Evolutionary conservation across 176 grass and related monocot species (phyloP), one percentile per base, ranked within the genome.

Genomic region (Rhynchospora tenuis): DNA sequence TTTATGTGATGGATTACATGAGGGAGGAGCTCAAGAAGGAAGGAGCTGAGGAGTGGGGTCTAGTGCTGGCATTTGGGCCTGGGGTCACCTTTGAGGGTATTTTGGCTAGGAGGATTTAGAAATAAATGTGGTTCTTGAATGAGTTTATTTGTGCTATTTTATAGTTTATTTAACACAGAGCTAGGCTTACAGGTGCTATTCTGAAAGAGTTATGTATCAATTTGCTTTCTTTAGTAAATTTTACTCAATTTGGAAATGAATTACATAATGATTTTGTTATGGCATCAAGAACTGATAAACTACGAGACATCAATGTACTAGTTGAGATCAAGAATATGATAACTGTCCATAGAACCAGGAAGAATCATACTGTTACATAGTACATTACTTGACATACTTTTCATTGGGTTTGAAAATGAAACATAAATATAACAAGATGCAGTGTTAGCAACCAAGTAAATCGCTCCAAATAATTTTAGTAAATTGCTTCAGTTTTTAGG

Each of bases 11-110:
- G 89, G 89, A 93, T 72, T 91, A 93, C 59, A 87, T 90, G 85
- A 89, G 91, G 82, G 94, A 97, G 72, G 94, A 97, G 81, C 29
- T 93, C 61, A 91, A 83, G 79, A 79, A 86, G 44, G 78, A 69
- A 82, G 64, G 88, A 85, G 85, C 64, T 47, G 88, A 89, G 75
- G 89, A 93, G 52, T 93, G 94, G 94, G 94, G 94, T 2, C 58
- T 97, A 44, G 85, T 97, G 51, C 82, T 97, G 84, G 94, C 94
- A 66, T 97, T 97, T 88, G 94, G 94, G 29, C 94, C 94, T 68
- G 94, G 94, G 44, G 90, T 97, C 79, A 97, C 94, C 33, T 97
- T 97, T 83, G 94, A 97, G 88, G 94, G 94, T 66, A 63, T 97
- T 84, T 80, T 97, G 64, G 91, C 91, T 26, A 73, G 85, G 74